A percentile compares a stretch with the other conserved stretches of the same genome.
Evolutionary conservation across 192 early-diverging fungal genomes (phyloP).

Genomic region (Backusella parvicylindrica): DNA sequence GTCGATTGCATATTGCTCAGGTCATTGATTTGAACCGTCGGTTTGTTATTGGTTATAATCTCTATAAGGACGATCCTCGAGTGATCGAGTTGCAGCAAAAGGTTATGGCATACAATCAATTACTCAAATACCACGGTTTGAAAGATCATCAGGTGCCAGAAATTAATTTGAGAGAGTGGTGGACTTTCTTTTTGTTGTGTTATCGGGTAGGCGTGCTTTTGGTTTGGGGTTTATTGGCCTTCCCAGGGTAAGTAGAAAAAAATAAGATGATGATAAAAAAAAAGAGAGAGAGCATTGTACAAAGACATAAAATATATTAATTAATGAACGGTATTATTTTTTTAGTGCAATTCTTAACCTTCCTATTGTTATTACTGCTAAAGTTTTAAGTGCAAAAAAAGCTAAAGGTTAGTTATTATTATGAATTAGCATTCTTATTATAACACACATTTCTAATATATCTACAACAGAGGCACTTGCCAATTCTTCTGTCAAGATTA

Average conservation of each 20-base stretch:
- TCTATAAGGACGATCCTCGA: constrained; percentile 77
- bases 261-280: not conserved
- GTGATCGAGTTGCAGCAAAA: constrained; percentile 74
- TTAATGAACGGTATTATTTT: not conserved
- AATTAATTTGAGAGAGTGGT: constrained; percentile 63
- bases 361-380: constrained; percentile 51
- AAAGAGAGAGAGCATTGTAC: not conserved
- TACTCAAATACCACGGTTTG: constrained; percentile 90
- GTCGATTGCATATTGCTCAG: constrained; percentile 80
- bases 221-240: constrained; percentile 71
- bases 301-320: not conserved
- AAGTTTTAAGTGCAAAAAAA: constrained; percentile 49
- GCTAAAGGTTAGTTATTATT: constrained; percentile 37
- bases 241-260: constrained; percentile 71
- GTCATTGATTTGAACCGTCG: constrained; percentile 88
- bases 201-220: constrained; percentile 67
- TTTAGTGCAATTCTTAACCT: constrained; percentile 54
- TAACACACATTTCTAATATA: not conserved
- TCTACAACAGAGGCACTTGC: constrained; percentile 65
- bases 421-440: not conserved
- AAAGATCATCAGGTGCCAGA: constrained; percentile 96
- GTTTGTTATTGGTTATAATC: constrained; percentile 79
- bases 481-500: constrained; percentile 89
- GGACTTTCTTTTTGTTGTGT: constrained; percentile 67
- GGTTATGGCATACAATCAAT: constrained; percentile 82